A percentile compares a stretch with the other conserved stretches of the same genome.
Conservation (phyloP, 1,139 yeast species). For the Debaryomyces sp. region DNA sequence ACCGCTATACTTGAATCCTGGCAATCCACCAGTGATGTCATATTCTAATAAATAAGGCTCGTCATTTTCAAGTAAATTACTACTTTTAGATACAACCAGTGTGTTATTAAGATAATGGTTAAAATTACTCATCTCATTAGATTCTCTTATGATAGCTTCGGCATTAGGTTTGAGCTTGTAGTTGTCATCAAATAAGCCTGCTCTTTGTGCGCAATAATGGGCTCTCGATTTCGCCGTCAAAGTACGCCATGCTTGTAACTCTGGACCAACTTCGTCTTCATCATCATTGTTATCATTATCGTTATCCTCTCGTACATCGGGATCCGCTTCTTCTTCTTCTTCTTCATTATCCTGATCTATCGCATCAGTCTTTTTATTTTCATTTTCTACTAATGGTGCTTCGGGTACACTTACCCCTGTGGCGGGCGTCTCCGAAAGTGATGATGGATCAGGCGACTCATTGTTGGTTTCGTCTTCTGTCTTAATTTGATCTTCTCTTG, state of each 20-base stretch:
- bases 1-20: conserved; percentile 62
- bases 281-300: conserved; percentile 40
- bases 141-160: conserved; percentile 65
- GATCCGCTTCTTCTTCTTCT: conserved; percentile 26
- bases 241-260: conserved; percentile 78
- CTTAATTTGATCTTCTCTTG: conserved; percentile 40
- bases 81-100: conserved; percentile 42
- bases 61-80: conserved; percentile 56
- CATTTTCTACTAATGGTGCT: conserved; percentile 8
- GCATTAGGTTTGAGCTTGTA: conserved; percentile 63
- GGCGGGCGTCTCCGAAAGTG: conserved; percentile 17
- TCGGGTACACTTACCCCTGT: conserved; percentile 11
- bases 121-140: conserved; percentile 61
- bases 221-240: conserved; percentile 80
- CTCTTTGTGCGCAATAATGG: conserved; percentile 69
- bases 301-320: conserved; percentile 27
- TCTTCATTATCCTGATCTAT: conserved; percentile 33
- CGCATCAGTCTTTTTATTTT: conserved; percentile 18
- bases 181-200: conserved; percentile 62
- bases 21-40: conserved; percentile 80
- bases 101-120: conserved; percentile 48
- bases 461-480: conserved; percentile 24
- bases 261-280: conserved; percentile 63
- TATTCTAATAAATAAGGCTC: conserved; percentile 80
- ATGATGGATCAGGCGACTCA: conserved; percentile 16